phyloP scores from a whole-genome alignment of 2,329 filamentous ascomycete species.

The Diaporthe helianthi region DNA sequence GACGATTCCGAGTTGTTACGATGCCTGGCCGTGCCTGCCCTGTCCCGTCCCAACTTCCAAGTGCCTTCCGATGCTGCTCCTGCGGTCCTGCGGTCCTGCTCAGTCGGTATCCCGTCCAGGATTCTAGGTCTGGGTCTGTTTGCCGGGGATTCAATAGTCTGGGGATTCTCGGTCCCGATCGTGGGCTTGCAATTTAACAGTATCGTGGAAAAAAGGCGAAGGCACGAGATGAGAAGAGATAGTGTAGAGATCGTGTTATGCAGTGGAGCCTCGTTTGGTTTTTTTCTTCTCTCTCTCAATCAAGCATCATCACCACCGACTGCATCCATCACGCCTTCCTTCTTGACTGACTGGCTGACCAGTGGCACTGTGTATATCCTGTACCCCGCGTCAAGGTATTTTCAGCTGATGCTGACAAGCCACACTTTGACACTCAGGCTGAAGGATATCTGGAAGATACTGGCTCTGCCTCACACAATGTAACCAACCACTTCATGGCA shows the following conservation, averaged over 20 bases:
- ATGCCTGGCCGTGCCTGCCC: slow-evolving; percentile 4
- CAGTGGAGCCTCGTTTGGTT: slow-evolving; percentile 11
- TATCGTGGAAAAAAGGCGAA: slow-evolving; percentile 3
- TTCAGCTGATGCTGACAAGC: slow-evolving; percentile 7
- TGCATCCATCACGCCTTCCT: neutral
- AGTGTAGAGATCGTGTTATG: neutral
- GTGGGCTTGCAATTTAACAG: neutral
- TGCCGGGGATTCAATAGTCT: too few species aligned
- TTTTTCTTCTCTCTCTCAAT: neutral
- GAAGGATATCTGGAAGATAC: neutral
- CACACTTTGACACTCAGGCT: slow-evolving; percentile 12
- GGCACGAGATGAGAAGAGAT: slow-evolving; percentile 4
- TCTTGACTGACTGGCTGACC: neutral
- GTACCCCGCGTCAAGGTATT: neutral
- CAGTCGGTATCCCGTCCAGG: neutral
- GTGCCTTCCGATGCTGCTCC: neutral
- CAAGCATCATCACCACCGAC: neutral
- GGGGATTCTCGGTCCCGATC: neutral
- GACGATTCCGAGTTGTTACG: slow-evolving; percentile 22
- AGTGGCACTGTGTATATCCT: neutral
- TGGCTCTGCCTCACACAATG: neutral
- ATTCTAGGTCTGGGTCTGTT: neutral
- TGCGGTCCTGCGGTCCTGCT: too few species aligned
- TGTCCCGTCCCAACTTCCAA: neutral
- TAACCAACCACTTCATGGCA: neutral